Conservation (phyloP, 768 basidiomycete species). For the Tubosaeta sp. region DNA sequence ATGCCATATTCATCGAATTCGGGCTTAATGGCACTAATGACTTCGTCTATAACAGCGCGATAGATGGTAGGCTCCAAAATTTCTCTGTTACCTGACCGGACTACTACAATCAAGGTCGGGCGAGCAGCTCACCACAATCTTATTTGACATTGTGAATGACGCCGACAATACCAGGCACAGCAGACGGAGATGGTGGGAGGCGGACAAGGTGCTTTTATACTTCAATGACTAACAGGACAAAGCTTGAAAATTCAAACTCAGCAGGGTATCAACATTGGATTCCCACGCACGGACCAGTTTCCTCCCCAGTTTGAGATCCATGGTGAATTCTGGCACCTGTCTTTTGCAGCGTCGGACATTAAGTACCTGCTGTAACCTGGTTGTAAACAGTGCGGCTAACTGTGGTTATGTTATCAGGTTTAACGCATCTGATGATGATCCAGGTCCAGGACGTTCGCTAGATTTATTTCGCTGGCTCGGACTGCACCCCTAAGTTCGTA, state of each 20-base stretch:
- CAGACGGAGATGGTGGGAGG: conserved; percentile 32
- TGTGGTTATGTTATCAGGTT: too few relatives aligned
- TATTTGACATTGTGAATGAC: conserved; percentile 79
- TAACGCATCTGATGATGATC: too few relatives aligned
- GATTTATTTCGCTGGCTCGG: too few relatives aligned
- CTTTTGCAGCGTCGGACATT: too few relatives aligned
- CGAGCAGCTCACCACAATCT: conserved; percentile 94
- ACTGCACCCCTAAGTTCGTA: too few relatives aligned
- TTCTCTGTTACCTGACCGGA: conserved; percentile 47
- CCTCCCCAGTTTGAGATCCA: too few relatives aligned
- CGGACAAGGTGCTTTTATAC: conserved; percentile 37
- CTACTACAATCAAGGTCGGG: conserved; percentile 56
- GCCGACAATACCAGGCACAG: conserved; percentile 25
- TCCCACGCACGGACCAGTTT: conserved; percentile 47
- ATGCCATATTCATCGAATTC: conserved; percentile 98
- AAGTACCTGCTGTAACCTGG: too few relatives aligned
- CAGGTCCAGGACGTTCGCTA: too few relatives aligned
- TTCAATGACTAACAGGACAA: conserved; percentile 34
- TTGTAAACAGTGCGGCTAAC: too few relatives aligned
- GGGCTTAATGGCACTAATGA: conserved; percentile 78
- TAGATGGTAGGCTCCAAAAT: conserved; percentile 84
- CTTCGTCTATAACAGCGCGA: conserved; percentile 94
- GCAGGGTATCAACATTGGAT: conserved; percentile 22
- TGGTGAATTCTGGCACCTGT: too few relatives aligned
- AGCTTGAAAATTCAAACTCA: conserved; percentile 42